A percentile compares a stretch with the other conserved stretches of the same genome.
Conservation (phyloP, 1,284 basidiomycete species). For the Malassezia furfur region DNA sequence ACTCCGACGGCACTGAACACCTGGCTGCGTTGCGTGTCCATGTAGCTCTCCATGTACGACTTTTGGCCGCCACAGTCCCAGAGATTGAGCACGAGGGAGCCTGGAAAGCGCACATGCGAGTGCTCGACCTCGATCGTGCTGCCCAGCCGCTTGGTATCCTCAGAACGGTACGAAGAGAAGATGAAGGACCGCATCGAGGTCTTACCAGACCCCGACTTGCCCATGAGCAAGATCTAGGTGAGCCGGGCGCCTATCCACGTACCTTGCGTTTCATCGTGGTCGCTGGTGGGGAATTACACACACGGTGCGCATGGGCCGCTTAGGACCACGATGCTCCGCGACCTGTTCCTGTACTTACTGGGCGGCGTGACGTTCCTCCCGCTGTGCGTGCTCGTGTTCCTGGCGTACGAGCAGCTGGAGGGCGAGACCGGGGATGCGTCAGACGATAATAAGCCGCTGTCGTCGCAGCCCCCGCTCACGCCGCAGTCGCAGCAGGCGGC, state of each 20-base stretch:
- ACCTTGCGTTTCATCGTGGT: conserved; percentile 24
- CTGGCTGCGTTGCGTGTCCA: conserved; percentile 74
- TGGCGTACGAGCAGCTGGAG: conserved; percentile 16
- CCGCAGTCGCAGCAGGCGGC: background rate
- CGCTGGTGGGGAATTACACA: background rate
- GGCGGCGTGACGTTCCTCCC: conserved; percentile 45
- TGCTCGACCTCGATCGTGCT: conserved; percentile 97
- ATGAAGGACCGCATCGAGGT: conserved; percentile 99
- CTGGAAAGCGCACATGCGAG: conserved; percentile 91
- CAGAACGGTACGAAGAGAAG: conserved; percentile 90
- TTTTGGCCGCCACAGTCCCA: conserved; percentile 99
- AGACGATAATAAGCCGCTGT: background rate
- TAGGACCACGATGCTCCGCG: conserved; percentile 22
- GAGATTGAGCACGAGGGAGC: conserved; percentile 81
- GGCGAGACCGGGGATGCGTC: background rate
- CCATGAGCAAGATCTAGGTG: conserved; percentile 38
- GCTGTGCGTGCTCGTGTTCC: conserved; percentile 21
- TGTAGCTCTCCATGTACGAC: conserved; percentile 91
- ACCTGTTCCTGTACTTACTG: conserved; percentile 42
- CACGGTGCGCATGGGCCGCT: background rate
- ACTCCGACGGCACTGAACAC: conserved; percentile 94
- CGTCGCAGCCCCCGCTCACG: background rate
- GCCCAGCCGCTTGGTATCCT: conserved; percentile 78
- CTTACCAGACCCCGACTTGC: conserved; percentile 54
- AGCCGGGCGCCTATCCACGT: conserved; percentile 3